These are phyloP conservation scores for Ganoderma meredithae DNA, from an alignment of 1,284 basidiomycete genomes.

Conservation along the genomic window DNA sequence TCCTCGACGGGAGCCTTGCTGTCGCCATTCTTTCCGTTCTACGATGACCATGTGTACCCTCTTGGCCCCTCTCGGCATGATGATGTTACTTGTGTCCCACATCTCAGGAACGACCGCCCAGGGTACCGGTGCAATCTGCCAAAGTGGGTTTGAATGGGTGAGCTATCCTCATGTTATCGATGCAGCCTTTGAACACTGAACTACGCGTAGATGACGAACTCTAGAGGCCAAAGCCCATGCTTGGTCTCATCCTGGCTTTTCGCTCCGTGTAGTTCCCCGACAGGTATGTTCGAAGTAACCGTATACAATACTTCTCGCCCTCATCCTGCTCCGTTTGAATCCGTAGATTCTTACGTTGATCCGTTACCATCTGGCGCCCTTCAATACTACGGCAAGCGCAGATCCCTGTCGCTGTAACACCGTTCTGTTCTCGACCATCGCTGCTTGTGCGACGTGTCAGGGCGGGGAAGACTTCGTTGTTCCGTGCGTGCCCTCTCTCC, in stretches of 20 bases:
- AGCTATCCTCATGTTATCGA: neutral
- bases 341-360: conserved; percentile 21
- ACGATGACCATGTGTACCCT: conserved; percentile 15
- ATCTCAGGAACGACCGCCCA: conserved; percentile 13
- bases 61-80: neutral
- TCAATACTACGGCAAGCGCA: conserved; percentile 15
- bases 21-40: neutral
- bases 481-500: conserved; percentile 11
- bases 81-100: neutral
- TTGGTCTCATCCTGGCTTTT: conserved; percentile 27
- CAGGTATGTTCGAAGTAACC: conserved; percentile 12
- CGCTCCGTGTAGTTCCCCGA: conserved; percentile 18
- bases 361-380: conserved; percentile 16
- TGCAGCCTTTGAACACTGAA: neutral
- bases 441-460: conserved; percentile 26
- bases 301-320: neutral
- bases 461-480: conserved; percentile 13
- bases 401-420: conserved; percentile 26
- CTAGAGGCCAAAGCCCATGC: conserved; percentile 29
- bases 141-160: conserved; percentile 23
- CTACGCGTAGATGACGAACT: conserved; percentile 25
- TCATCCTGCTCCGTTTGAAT: neutral
- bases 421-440: conserved; percentile 24
- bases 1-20: neutral
- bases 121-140: conserved; percentile 24